Evolutionary conservation across 257 asterid species (phyloP).

Genomic region (Gentiana dahurica): DNA sequence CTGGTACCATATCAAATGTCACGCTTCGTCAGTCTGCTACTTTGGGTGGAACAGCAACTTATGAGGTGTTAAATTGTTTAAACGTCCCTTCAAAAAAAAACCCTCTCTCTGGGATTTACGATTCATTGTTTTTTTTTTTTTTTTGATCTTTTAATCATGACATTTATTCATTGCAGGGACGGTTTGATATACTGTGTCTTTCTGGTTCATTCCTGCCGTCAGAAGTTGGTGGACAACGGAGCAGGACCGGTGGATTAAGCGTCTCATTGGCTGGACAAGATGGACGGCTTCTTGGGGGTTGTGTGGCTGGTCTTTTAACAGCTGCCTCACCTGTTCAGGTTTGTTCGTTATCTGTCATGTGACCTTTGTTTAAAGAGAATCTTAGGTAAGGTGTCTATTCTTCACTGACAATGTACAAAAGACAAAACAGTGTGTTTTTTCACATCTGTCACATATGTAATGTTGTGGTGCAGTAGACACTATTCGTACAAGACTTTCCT

Average conservation of each 20-base stretch:
- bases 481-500: too few species aligned
- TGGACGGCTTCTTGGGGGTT: conserved; percentile 12
- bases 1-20: conserved; percentile 47
- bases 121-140: background rate
- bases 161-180: conserved; percentile 10
- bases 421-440: background rate
- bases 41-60: conserved; percentile 56
- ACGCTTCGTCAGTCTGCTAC: conserved; percentile 45
- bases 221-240: conserved; percentile 8
- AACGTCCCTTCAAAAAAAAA: too few species aligned
- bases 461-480: background rate
- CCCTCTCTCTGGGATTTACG: background rate
- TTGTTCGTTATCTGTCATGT: background rate
- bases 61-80: conserved; percentile 31
- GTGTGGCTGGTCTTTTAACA: conserved; percentile 8
- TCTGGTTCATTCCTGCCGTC: conserved; percentile 11
- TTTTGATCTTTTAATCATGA: background rate
- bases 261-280: conserved; percentile 3
- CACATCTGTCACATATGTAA: background rate
- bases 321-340: conserved; percentile 15
- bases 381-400: background rate
- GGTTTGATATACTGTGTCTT: conserved; percentile 6
- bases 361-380: too few species aligned
- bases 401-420: background rate
- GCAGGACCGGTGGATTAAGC: conserved; percentile 11